Evolutionary conservation across 441 rosid genomes (phyloP).

Genomic region (Daphne laureola): DNA sequence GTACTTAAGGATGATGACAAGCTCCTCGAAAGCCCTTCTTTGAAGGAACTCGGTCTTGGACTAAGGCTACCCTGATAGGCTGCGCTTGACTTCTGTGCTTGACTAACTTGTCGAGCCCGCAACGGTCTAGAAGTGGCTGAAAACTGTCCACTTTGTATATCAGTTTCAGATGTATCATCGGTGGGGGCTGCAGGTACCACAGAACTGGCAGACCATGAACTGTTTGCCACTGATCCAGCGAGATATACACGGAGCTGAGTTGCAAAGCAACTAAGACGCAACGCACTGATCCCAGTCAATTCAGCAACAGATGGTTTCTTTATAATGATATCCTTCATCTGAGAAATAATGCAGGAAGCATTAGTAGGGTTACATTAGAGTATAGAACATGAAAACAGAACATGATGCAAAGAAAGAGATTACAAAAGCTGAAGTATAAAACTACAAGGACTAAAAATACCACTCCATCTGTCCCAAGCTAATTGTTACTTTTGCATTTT

Average conservation of each 20-base stretch:
- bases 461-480: too few species aligned
- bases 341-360: conserved; percentile 3
- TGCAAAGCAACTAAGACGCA: conserved; percentile 81
- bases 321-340: conserved; percentile 78
- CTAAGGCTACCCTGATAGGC: conserved; percentile 65
- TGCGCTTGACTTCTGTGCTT: conserved; percentile 31
- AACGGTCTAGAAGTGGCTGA: conserved; percentile 28
- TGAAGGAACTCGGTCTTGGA: conserved; percentile 69
- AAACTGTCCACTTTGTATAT: conserved; percentile 17
- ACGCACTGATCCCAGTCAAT: conserved; percentile 79
- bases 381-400: not conserved
- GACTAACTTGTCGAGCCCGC: conserved; percentile 40
- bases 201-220: conserved; percentile 19
- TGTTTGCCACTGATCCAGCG: conserved; percentile 46
- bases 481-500: too few species aligned
- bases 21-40: conserved; percentile 53
- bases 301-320: conserved; percentile 84
- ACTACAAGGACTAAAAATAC: too few species aligned
- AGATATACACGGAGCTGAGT: conserved; percentile 74
- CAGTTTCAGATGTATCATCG: conserved; percentile 17
- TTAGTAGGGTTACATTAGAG: not conserved
- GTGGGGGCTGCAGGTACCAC: conserved; percentile 20
- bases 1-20: conserved; percentile 32
- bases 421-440: not conserved
- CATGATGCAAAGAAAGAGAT: not conserved